Percentiles rank a stretch among this genome's conserved stretches.
These are phyloP conservation scores for Neofusicoccum sp. DNA, from an alignment of 2,329 filamentous ascomycete species.

Conservation along the genomic window DNA sequence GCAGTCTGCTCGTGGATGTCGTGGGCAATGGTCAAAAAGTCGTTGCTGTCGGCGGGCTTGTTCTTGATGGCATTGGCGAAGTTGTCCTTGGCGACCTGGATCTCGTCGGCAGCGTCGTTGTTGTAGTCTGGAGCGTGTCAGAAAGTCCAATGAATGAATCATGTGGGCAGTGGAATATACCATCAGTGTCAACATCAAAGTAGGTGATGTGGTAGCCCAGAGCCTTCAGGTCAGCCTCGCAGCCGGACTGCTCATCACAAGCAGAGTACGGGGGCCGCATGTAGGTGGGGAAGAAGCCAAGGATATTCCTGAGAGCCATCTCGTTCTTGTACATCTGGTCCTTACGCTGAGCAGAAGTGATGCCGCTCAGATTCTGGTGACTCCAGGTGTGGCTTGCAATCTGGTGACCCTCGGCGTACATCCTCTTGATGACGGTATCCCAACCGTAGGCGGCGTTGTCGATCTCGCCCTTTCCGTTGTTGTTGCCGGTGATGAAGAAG, in stretches of 20 bases:
- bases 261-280: conserved; percentile 51
- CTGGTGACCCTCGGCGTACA: conserved; percentile 57
- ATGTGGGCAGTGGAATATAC: background rate
- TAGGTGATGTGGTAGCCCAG: conserved; percentile 62
- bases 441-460: conserved; percentile 50
- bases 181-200: conserved; percentile 60
- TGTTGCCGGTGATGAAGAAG: conserved; percentile 64
- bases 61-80: conserved; percentile 49
- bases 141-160: background rate
- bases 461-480: conserved; percentile 56
- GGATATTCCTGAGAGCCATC: conserved; percentile 55
- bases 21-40: conserved; percentile 56
- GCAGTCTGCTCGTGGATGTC: conserved; percentile 50
- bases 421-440: conserved; percentile 54
- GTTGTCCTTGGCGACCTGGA: conserved; percentile 54
- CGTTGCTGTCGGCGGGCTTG: conserved; percentile 28
- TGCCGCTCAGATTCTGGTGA: conserved; percentile 48
- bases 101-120: conserved; percentile 47
- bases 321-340: conserved; percentile 55
- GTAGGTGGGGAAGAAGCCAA: conserved; percentile 57
- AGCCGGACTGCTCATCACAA: conserved; percentile 41
- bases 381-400: conserved; percentile 60
- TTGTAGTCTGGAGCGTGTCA: conserved; percentile 48
- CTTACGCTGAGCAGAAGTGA: conserved; percentile 44
- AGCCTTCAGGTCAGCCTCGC: conserved; percentile 39